Evolutionary conservation across 2,329 filamentous ascomycete species (phyloP).

Genomic region (Berkeleyomyces basicola): DNA sequence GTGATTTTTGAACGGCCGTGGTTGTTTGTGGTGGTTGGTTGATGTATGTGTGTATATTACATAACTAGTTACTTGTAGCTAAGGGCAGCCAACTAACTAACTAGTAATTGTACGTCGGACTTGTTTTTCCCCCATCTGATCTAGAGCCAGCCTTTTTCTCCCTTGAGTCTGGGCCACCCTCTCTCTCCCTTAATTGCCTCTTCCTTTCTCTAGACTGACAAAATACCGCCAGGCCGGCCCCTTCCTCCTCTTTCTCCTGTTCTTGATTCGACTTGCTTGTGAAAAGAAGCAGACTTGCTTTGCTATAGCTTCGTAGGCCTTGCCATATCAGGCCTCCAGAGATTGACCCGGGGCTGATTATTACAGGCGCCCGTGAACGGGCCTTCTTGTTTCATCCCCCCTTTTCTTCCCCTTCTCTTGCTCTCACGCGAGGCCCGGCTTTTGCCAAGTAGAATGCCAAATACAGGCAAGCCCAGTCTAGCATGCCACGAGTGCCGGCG

Average conservation of each 20-base stretch:
- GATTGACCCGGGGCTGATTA: neutral
- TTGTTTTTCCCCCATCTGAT: neutral
- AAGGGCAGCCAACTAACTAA: no score
- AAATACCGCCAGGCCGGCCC: no score
- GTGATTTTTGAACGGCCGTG: neutral
- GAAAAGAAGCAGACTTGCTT: no score
- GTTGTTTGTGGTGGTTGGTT: neutral
- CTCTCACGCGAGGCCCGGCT: neutral
- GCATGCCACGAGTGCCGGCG: conserved; percentile 13
- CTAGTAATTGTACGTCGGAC: neutral
- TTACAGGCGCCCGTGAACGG: neutral
- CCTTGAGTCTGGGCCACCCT: neutral
- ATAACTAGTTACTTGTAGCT: neutral
- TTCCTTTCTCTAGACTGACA: neutral
- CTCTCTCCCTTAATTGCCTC: neutral
- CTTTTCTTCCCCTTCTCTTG: neutral
- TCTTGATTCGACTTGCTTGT: no score
- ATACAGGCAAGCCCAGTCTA: conserved; percentile 12
- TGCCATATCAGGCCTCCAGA: neutral
- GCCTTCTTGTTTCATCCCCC: neutral
- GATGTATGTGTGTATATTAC: neutral
- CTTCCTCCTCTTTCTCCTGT: no score
- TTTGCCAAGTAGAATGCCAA: conserved; percentile 4
- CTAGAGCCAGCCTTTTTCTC: neutral
- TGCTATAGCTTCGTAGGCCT: neutral